Percentiles rank a stretch among this genome's conserved stretches.
Conservation (phyloP, 177 flowering plant species). For the Vitis hybrid region DNA sequence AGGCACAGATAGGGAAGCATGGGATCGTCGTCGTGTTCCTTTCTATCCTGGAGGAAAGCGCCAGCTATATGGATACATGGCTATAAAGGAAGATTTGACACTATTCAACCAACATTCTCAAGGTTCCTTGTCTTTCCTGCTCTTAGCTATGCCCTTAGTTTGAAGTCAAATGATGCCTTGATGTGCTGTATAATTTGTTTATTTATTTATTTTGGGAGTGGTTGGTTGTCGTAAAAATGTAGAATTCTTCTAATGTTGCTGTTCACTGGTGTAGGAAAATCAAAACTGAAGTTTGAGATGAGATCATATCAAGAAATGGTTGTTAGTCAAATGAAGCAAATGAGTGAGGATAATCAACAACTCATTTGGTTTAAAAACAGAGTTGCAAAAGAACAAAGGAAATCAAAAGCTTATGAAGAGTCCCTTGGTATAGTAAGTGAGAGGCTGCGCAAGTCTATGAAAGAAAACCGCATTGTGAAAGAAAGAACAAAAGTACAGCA, state of each 20-base stretch:
- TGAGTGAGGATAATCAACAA: constrained; percentile 82
- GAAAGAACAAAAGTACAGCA: constrained; percentile 65
- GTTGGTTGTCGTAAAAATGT: too few relatives aligned
- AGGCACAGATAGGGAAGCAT: constrained; percentile 66
- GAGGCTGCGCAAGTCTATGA: constrained; percentile 56
- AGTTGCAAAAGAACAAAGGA: constrained; percentile 42
- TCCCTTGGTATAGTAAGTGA: constrained; percentile 44
- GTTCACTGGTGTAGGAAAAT: constrained; percentile 45
- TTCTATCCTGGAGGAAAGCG: constrained; percentile 80
- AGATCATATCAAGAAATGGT: constrained; percentile 81
- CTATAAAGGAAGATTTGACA: constrained; percentile 66
- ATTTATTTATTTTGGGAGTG: not conserved
- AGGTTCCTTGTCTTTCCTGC: constrained; percentile 37
- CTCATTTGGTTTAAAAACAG: constrained; percentile 55
- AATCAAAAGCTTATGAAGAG: constrained; percentile 54
- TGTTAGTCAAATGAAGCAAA: constrained; percentile 59
- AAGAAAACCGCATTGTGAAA: constrained; percentile 60
- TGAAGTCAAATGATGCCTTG: not conserved
- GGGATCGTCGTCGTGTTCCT: constrained; percentile 50
- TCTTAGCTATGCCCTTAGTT: constrained; percentile 2
- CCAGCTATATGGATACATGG: constrained; percentile 84
- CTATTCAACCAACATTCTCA: constrained; percentile 69
- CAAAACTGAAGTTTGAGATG: constrained; percentile 72
- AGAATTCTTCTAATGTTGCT: too few relatives aligned
- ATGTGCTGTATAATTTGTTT: too few relatives aligned